phyloP scores from a whole-genome alignment of 2,329 filamentous ascomycete genomes.

The Claviceps pazoutovae region DNA sequence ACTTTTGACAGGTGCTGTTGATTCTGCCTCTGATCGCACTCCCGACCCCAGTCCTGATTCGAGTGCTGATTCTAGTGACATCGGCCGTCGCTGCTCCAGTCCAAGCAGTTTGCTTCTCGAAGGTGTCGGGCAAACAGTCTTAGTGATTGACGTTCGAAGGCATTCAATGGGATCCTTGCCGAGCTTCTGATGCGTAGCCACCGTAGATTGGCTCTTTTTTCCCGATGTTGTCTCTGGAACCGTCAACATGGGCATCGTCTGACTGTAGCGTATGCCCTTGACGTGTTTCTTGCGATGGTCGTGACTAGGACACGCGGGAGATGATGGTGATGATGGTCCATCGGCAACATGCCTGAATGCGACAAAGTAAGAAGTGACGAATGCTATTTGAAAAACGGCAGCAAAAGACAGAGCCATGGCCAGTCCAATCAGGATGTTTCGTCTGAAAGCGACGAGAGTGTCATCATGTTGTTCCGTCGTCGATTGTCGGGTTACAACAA shows the following conservation, averaged over 20 bases:
- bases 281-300: constrained; percentile 18
- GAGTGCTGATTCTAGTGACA: constrained; percentile 33
- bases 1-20: constrained; percentile 22
- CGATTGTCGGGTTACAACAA: constrained; percentile 24
- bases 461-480: constrained; percentile 6
- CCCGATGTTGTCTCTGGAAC: constrained; percentile 20
- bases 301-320: constrained; percentile 18
- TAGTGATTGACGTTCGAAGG: constrained; percentile 27
- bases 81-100: constrained; percentile 26
- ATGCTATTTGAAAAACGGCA: constrained; percentile 33
- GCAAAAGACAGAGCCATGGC: constrained; percentile 31
- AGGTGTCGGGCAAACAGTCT: constrained; percentile 37
- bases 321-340: constrained; percentile 1
- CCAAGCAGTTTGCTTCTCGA: constrained; percentile 43
- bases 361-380: constrained; percentile 31
- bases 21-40: constrained; percentile 19
- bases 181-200: constrained; percentile 23
- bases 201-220: constrained; percentile 27
- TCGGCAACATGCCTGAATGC: constrained; percentile 18
- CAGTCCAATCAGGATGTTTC: constrained; percentile 28
- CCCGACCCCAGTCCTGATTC: no score
- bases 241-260: constrained; percentile 24
- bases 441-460: constrained; percentile 6
- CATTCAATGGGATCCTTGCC: constrained; percentile 13
- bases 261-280: constrained; percentile 39